A percentile compares a stretch with the other conserved stretches of the same genome.
These are phyloP conservation scores for Dactylorhiza incarnata DNA, from an alignment of 106 monocot genomes.

Conservation along the genomic window DNA sequence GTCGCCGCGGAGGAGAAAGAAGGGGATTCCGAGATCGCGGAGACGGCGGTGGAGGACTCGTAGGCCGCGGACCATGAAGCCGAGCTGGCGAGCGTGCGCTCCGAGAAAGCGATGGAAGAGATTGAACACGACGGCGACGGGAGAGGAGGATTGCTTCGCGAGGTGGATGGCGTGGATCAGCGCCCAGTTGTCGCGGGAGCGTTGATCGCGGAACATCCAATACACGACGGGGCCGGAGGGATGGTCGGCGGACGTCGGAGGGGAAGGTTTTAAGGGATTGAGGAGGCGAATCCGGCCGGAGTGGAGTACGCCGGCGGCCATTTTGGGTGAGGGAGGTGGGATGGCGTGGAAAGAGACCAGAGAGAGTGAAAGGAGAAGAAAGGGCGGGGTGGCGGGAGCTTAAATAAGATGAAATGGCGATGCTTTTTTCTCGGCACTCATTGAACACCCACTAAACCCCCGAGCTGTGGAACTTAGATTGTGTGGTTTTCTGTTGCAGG, in stretches of 20 bases:
- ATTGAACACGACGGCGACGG: conserved; percentile 61
- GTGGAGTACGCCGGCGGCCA: conserved; percentile 17
- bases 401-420: too few relatives aligned
- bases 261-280: conserved; percentile 12
- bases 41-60: conserved; percentile 34
- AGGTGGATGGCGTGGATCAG: conserved; percentile 59
- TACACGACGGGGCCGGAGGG: conserved; percentile 43
- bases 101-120: conserved; percentile 76
- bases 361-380: neutral
- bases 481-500: neutral
- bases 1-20: conserved; percentile 64
- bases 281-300: conserved; percentile 39
- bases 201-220: conserved; percentile 90
- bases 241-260: neutral
- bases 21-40: conserved; percentile 41
- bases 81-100: conserved; percentile 75
- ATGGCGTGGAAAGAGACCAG: neutral
- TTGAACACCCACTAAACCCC: neutral
- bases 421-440: too few relatives aligned
- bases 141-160: conserved; percentile 35
- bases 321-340: neutral
- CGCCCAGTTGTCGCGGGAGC: conserved; percentile 57
- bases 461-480: neutral
- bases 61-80: conserved; percentile 87
- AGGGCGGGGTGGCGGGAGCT: too few relatives aligned